Percentiles rank a stretch among this genome's conserved stretches.
Evolutionary conservation across 1,284 basidiomycete species (phyloP).

Genomic region (Phellopilus nigrolimitatus): DNA sequence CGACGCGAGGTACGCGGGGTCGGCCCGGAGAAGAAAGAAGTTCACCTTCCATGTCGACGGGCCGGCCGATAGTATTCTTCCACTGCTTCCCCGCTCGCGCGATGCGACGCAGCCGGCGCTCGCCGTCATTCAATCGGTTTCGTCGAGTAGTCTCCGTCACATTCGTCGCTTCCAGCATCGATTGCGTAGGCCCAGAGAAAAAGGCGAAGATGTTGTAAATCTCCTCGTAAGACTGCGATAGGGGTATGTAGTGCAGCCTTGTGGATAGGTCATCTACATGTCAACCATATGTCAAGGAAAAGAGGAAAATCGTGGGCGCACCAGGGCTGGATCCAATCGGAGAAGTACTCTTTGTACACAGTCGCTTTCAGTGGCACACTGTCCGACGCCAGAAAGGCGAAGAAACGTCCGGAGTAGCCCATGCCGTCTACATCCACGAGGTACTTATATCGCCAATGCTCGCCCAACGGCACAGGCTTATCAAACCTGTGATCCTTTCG

Average conservation of each 20-base stretch:
- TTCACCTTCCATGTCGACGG: slow-evolving; percentile 87
- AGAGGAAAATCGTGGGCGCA: slow-evolving; percentile 32
- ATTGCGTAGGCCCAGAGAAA: slow-evolving; percentile 76
- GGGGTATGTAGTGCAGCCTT: slow-evolving; percentile 91
- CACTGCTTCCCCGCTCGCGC: slow-evolving; percentile 86
- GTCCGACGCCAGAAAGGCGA: slow-evolving; percentile 82
- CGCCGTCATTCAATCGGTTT: slow-evolving; percentile 54
- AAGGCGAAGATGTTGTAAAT: slow-evolving; percentile 89
- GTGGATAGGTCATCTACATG: not conserved
- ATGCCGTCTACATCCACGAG: slow-evolving; percentile 90
- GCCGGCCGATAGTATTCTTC: slow-evolving; percentile 78
- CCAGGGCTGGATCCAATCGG: slow-evolving; percentile 83
- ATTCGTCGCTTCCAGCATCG: slow-evolving; percentile 54
- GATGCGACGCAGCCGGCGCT: slow-evolving; percentile 73
- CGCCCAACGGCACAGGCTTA: slow-evolving; percentile 73
- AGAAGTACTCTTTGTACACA: slow-evolving; percentile 87
- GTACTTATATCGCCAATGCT: slow-evolving; percentile 92
- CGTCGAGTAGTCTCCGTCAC: slow-evolving; percentile 35
- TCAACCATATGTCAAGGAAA: not conserved
- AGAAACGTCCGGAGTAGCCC: slow-evolving; percentile 89
- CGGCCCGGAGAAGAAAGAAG: slow-evolving; percentile 21
- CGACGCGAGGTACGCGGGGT: not conserved
- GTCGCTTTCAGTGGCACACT: slow-evolving; percentile 87
- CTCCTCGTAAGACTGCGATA: slow-evolving; percentile 82
- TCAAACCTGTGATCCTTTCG: slow-evolving; percentile 68